Base-by-base conservation (phyloP, 1,139 yeast genomes). In the Yamadazyma diddensiae region DNA sequence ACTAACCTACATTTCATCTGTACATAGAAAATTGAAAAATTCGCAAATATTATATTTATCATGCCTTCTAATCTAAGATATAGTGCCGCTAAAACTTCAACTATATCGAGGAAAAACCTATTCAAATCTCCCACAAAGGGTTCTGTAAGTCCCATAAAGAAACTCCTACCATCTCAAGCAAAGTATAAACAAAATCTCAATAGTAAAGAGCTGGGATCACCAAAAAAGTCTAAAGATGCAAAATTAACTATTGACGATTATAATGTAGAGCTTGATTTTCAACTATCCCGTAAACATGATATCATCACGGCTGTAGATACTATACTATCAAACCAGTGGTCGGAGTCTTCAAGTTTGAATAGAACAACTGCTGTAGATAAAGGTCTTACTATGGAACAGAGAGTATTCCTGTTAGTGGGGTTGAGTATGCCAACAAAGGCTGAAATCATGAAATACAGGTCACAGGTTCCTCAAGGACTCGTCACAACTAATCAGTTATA, bases 21-120 rank as follows among this genome's bases (percentile, higher is more conserved):
- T 33, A 37, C 23, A 37, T 34, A 34, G 35, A 31, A 23, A 20
- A 28, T 16, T 28, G 18, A 16, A 34, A 33, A 28, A 15, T 21
- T 35, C 37, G 35, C 44, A 27, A 28, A 14, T 26, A 24, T 28
- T 27, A 23, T 14, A 14, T 17, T 11, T 21, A 24, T 14, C 10
- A 54, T 54, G 59, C 46, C 55, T 12, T 42, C 55, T 5, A 54
- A 53, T 37, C 50, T 64, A 16, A 53, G 62, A 30, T 67, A 57
- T 36, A 63, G 66, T 34, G 73, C 74, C 2, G 72, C 75, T 3
- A 61, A 52, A 38, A 61, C 73, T 24, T 66, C 73, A 1, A 49
- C 53, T 15, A 57, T 67, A 11, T 37, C 53, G 9, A 61, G 55
- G 37, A 45, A 45, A 36, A 40, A 42, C 18, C 31, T 39, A 33